phyloP scores from a whole-genome alignment of 1,284 basidiomycete species.

The Thelephora terrestris region DNA sequence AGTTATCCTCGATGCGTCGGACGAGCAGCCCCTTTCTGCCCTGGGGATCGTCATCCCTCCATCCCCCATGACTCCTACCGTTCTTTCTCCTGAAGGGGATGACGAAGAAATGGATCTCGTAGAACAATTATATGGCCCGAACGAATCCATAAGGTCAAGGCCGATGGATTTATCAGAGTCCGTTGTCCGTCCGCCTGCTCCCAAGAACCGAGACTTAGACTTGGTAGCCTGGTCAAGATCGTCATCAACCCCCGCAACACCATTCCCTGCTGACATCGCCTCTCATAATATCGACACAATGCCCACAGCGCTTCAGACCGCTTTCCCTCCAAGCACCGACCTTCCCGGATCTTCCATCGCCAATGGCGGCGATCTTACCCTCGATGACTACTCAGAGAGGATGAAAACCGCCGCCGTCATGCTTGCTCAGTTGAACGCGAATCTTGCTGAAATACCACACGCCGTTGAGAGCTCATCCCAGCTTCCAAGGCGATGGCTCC shows the following conservation, averaged over 20 bases:
- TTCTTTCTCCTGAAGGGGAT: conserved; percentile 18
- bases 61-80: conserved; percentile 29
- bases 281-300: not conserved
- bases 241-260: conserved; percentile 41
- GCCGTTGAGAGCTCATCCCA: conserved; percentile 25
- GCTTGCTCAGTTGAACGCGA: conserved; percentile 94
- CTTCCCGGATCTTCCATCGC: not conserved
- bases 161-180: conserved; percentile 72
- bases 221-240: conserved; percentile 73
- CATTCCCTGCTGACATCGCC: conserved; percentile 14
- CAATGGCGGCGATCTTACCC: conserved; percentile 28
- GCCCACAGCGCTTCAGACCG: conserved; percentile 3
- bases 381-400: conserved; percentile 96
- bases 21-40: conserved; percentile 4
- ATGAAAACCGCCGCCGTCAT: conserved; percentile 99
- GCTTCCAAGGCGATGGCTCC: conserved; percentile 47
- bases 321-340: not conserved
- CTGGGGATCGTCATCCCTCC: conserved; percentile 9
- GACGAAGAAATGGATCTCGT: conserved; percentile 90
- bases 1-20: conserved; percentile 14
- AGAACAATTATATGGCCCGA: conserved; percentile 82
- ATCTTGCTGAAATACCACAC: conserved; percentile 42
- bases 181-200: conserved; percentile 68
- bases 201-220: conserved; percentile 84
- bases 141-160: conserved; percentile 60